Evolutionary conservation across 192 early-diverging fungal species (phyloP).

Genomic region (Umbelopsis vinacea): DNA sequence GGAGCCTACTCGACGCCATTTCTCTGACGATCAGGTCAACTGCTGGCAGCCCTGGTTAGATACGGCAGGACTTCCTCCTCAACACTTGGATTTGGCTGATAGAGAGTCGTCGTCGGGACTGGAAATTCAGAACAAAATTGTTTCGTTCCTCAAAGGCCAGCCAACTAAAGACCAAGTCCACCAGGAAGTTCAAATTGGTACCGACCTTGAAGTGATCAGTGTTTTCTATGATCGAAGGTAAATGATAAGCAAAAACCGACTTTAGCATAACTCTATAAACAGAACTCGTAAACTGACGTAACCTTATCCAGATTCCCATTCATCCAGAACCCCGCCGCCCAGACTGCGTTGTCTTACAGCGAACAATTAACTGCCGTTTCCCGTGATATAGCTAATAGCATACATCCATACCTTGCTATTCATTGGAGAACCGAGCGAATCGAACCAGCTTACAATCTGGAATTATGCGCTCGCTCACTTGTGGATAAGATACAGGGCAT

Average conservation of each 20-base stretch:
- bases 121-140: constrained; percentile 16
- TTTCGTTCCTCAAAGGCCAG: background rate
- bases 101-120: constrained; percentile 18
- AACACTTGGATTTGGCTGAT: constrained; percentile 17
- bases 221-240: constrained; percentile 42
- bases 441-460: constrained; percentile 8
- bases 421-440: constrained; percentile 44
- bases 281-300: constrained; percentile 1
- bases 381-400: constrained; percentile 1
- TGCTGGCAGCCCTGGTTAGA: constrained; percentile 22
- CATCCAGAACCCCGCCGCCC: constrained; percentile 13
- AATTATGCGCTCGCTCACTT: constrained; percentile 30
- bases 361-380: constrained; percentile 17
- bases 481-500: constrained; percentile 5
- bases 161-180: background rate
- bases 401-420: constrained; percentile 35
- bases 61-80: background rate
- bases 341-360: constrained; percentile 30
- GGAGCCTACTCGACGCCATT: background rate
- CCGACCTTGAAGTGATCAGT: constrained; percentile 34
- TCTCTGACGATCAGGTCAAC: constrained; percentile 17
- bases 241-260: background rate
- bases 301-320: constrained; percentile 24
- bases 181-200: background rate
- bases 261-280: background rate